A percentile compares a stretch with the other conserved stretches of the same genome.
phyloP scores from a whole-genome alignment of 257 asterid species.

The Gentiana dahurica region DNA sequence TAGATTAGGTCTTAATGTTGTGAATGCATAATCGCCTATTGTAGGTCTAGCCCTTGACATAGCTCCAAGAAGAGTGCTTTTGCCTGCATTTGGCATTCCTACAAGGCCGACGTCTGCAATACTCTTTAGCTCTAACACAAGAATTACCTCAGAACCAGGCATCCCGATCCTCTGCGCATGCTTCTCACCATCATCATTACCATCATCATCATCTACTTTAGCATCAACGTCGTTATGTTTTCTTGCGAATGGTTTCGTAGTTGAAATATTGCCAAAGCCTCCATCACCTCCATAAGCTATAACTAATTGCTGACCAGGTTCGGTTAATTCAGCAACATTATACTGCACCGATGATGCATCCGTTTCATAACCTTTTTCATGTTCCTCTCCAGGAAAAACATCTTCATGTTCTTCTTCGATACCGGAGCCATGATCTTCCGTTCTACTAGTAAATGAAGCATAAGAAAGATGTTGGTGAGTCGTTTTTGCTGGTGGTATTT shows the following conservation, averaged over 20 bases:
- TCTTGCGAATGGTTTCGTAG: constrained; percentile 16
- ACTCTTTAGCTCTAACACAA: constrained; percentile 77
- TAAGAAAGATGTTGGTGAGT: constrained; percentile 1
- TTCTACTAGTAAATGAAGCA: constrained; percentile 20
- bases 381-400: constrained; percentile 22
- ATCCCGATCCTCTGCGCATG: constrained; percentile 28
- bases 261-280: constrained; percentile 63
- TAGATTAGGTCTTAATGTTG: constrained; percentile 82
- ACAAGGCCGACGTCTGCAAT: constrained; percentile 94
- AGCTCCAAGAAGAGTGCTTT: constrained; percentile 94
- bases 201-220: constrained; percentile 29
- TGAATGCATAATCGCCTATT: constrained; percentile 89
- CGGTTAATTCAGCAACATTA: constrained; percentile 72
- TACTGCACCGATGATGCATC: constrained; percentile 29
- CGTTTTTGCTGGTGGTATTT: not conserved
- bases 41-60: constrained; percentile 75
- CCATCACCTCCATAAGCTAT: constrained; percentile 86
- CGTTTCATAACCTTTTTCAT: constrained; percentile 35
- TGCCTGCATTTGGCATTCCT: constrained; percentile 95
- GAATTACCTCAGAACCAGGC: constrained; percentile 62
- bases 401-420: constrained; percentile 29
- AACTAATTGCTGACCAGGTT: constrained; percentile 62
- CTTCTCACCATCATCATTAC: constrained; percentile 18
- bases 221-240: constrained; percentile 15
- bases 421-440: constrained; percentile 10